Evolutionary conservation across 2,329 filamentous ascomycete genomes (phyloP).

Genomic region (Ophiobolus disseminans): DNA sequence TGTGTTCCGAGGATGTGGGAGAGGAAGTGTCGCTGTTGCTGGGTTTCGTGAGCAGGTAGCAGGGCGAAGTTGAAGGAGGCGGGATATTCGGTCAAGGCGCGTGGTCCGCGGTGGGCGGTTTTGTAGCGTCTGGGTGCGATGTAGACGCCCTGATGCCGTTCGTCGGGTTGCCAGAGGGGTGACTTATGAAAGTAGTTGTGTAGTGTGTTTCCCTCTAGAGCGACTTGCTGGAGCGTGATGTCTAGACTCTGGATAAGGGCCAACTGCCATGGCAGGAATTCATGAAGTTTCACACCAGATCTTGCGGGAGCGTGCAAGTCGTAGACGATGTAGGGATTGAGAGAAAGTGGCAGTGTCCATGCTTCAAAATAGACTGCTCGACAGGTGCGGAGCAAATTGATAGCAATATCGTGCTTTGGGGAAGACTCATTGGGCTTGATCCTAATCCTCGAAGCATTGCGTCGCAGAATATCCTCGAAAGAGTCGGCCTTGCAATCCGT

Average conservation of each 20-base stretch:
- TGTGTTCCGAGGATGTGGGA: neutral
- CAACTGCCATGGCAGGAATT: constrained; percentile 20
- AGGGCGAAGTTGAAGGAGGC: constrained; percentile 12
- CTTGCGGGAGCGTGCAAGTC: neutral
- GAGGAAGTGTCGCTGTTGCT: neutral
- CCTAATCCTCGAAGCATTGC: neutral
- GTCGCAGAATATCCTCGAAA: neutral
- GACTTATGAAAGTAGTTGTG: constrained; percentile 1
- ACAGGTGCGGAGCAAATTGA: constrained; percentile 23
- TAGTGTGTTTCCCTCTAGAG: constrained; percentile 13
- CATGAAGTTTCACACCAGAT: neutral
- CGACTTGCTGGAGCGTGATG: constrained; percentile 19
- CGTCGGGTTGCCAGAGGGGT: constrained; percentile 7
- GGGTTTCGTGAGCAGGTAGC: neutral
- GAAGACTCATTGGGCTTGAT: neutral
- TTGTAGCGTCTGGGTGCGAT: constrained; percentile 12
- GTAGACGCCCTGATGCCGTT: constrained; percentile 12
- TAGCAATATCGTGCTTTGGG: constrained; percentile 13
- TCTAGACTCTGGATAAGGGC: constrained; percentile 23
- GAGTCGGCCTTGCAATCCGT: constrained; percentile 12
- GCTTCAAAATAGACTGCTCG: constrained; percentile 31
- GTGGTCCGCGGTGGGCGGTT: neutral
- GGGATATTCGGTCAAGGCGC: neutral
- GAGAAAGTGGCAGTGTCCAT: constrained; percentile 15
- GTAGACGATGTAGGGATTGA: constrained; percentile 15